Percentiles rank a stretch among this genome's conserved stretches.
Evolutionary conservation across 129 eudicot genomes (phyloP).

Genomic region (Logfia minima): DNA sequence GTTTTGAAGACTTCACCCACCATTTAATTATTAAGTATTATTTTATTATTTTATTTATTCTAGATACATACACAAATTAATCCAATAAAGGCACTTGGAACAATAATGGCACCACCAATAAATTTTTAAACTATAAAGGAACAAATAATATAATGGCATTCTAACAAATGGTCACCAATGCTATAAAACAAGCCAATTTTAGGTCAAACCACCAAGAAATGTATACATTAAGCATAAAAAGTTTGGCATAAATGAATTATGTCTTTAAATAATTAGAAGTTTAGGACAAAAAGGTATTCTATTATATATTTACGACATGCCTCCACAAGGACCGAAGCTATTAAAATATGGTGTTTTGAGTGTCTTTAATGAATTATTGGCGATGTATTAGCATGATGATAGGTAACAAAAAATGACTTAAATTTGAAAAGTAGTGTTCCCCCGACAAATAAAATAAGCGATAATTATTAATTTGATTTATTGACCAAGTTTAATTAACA

Average conservation of each 20-base stretch:
- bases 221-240: background rate
- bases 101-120: background rate
- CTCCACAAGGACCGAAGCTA: background rate
- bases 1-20: conserved; percentile 16
- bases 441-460: too few relatives aligned
- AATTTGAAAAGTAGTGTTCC: too few relatives aligned
- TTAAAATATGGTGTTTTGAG: too few relatives aligned
- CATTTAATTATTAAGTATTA: conserved; percentile 1
- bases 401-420: too few relatives aligned
- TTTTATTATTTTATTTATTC: background rate
- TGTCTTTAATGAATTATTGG: too few relatives aligned
- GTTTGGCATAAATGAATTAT: too few relatives aligned
- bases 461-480: too few relatives aligned
- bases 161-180: background rate
- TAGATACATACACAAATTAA: background rate
- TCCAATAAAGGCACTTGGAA: background rate
- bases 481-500: too few relatives aligned
- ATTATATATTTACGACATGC: background rate
- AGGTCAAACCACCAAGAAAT: background rate
- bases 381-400: too few relatives aligned
- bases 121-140: background rate
- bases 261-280: background rate
- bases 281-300: background rate
- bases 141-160: background rate
- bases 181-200: background rate